Base-by-base conservation (phyloP, 768 basidiomycete species). In the Auriculariales sp. region DNA sequence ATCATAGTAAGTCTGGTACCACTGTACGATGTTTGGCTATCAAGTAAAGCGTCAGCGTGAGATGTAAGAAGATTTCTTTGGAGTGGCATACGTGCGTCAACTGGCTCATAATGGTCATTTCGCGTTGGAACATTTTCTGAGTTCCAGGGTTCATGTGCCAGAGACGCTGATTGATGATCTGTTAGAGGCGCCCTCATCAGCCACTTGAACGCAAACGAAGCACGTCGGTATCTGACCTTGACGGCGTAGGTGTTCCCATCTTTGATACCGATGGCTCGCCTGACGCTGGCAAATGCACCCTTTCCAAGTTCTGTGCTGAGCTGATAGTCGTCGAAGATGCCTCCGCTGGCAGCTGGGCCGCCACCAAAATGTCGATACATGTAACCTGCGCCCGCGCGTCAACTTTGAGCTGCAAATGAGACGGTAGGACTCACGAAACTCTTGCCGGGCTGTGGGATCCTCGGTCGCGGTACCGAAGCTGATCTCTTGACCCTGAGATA, bases 221-320 rank as follows among this genome's bases (percentile, higher is more conserved):
- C 53, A 54, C 2, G 50, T 52, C 55, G 55, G 49, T 19, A 10
- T 1, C 17, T 22, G 28, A 4, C 64, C 69, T 98, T 98, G 63
- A 93, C 79, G 0, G 94, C 94, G 54, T 75, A 81, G 72, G 79
- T 79, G 50, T 74, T 66, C 10, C 89, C 89, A 9, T 81, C 83
- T 19, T 65, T 62, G 9, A 79, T 76, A 56, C 79, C 73, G 39
- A 92, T 69, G 1, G 87, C 91, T 61, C 83, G 86, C 68, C 81
- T 75, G 17, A 97, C 94, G 9, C 82, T 83, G 3, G 91, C 94
- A 60, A 95, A 98, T 2, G 88, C 81, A 7, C 94, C 94, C 56
- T 81, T 83, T 48, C 94, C 94, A 3, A 97, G 75, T 62, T 51
- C 49, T 54, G 62, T 60, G 29, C 63, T 51, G 3, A 71, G 53